phyloP scores from a whole-genome alignment of 2,329 filamentous ascomycete genomes.

The Pseudocercospora pini-densiflorae region DNA sequence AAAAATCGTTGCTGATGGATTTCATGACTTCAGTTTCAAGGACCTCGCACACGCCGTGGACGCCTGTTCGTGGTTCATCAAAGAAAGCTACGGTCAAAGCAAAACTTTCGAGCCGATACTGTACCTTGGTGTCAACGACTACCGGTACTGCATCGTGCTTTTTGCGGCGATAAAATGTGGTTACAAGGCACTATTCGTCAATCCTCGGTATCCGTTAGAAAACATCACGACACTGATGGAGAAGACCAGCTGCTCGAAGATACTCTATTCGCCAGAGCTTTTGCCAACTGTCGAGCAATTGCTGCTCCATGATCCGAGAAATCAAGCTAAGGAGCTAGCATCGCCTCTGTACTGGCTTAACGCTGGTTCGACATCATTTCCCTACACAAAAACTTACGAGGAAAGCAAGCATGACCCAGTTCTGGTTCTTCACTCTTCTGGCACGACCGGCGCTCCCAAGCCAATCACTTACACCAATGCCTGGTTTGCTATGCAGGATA shows the following conservation, averaged over 20 bases:
- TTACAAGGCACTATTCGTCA: conserved; percentile 15
- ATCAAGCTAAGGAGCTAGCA: neutral
- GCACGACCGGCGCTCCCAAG: conserved; percentile 4
- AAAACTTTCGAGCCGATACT: conserved; percentile 8
- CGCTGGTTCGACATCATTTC: neutral
- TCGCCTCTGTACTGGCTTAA: neutral
- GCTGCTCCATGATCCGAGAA: neutral
- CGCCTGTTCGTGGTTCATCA: conserved; percentile 10
- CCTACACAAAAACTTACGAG: neutral
- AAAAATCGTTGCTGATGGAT: conserved; percentile 11
- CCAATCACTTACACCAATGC: conserved; percentile 2
- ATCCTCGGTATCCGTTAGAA: conserved; percentile 8
- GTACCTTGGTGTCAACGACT: conserved; percentile 14
- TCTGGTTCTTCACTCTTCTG: conserved; percentile 1
- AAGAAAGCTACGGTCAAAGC: conserved; percentile 5
- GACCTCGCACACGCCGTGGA: conserved; percentile 13
- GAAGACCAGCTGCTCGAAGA: conserved; percentile 8
- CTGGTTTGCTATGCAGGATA: neutral
- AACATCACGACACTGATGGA: conserved; percentile 2
- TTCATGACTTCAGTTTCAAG: conserved; percentile 14
- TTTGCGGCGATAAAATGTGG: conserved; percentile 15
- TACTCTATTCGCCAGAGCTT: conserved; percentile 1
- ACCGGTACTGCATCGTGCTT: conserved; percentile 7
- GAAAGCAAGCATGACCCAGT: neutral
- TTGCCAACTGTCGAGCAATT: neutral